phyloP scores from a whole-genome alignment of 179 eudicot species.

The Corrigiola litoralis region DNA sequence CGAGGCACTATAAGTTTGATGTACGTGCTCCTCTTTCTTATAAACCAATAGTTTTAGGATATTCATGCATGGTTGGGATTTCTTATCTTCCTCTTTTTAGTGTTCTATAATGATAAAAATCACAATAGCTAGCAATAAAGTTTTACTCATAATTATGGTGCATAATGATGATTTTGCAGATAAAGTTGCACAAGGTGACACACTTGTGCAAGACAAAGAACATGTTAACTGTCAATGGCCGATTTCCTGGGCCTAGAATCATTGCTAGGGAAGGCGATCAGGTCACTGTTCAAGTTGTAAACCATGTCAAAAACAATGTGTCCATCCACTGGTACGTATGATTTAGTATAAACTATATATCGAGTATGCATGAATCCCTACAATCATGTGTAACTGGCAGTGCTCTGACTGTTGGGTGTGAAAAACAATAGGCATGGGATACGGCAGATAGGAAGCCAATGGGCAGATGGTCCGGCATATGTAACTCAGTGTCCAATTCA shows the following conservation, averaged over 20 bases:
- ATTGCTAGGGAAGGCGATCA: constrained; percentile 63
- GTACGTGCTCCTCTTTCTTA: constrained; percentile 25
- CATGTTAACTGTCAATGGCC: constrained; percentile 58
- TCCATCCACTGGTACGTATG: constrained; percentile 52
- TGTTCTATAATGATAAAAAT: too few relatives aligned
- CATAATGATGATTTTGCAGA: constrained; percentile 24
- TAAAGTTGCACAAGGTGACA: constrained; percentile 49
- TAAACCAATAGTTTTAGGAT: too few relatives aligned
- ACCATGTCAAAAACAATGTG: constrained; percentile 50
- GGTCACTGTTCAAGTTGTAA: constrained; percentile 44
- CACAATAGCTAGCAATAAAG: too few relatives aligned
- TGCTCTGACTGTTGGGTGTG: not conserved
- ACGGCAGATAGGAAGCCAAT: constrained; percentile 43
- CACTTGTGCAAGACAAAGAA: constrained; percentile 61
- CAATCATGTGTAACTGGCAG: too few relatives aligned
- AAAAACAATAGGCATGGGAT: constrained; percentile 59
- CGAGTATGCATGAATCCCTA: too few relatives aligned
- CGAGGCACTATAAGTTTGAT: constrained; percentile 60
- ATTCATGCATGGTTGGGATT: not conserved
- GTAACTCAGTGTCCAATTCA: constrained; percentile 68
- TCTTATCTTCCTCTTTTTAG: not conserved
- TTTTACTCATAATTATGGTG: not conserved
- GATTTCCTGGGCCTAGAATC: constrained; percentile 56
- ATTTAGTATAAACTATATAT: not conserved
- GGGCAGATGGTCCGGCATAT: constrained; percentile 76